Base-by-base conservation (phyloP, 2,329 filamentous ascomycete species). In the Stylonectria norvegica region DNA sequence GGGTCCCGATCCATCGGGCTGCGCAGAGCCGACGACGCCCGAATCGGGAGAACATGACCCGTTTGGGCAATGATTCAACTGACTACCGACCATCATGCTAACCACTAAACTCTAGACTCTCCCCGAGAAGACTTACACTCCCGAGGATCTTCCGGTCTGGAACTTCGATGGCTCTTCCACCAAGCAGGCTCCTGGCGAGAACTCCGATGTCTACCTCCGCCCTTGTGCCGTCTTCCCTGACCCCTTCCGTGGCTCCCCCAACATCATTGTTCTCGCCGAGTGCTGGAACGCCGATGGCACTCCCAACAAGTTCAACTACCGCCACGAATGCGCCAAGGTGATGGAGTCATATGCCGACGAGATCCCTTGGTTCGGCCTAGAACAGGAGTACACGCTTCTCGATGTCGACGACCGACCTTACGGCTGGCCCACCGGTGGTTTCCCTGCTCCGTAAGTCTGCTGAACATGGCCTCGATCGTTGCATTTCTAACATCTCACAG, bases 251-350 rank as follows among this genome's bases (percentile, higher is more conserved):
- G 79, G 82, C 48, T 81, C 81, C 46, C 86, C 89, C 71, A 96
- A 96, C 78, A 85, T 96, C 68, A 81, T 96, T 58, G 91, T 97
- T 59, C 85, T 97, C 61, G 81, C 84, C 64, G 91, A 96, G 76
- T 95, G 88, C 70, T 96, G 89, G 86, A 89, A 91, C 65, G 76
- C 86, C 53, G 90, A 96, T 70, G 90, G 89, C 64, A 89, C 83
- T 49, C 93, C 93, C 70, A 98, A 97, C 83, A 90, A 95, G 71
- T 97, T 81, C 85, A 98, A 98, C 85, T 87, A 85, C 83, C 88
- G 93, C 57, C 86, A 96, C 67, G 91, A 97, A 62, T 86, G 83
- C 61, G 81, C 81, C 63, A 85, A 93, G 69, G 76, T 96, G 59
- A 95, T 97, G 88, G 82, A 93, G 69, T 78, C 83, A 49, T 83